phyloP scores from a whole-genome alignment of 768 basidiomycete genomes.

The Panaeolus papilionaceus region DNA sequence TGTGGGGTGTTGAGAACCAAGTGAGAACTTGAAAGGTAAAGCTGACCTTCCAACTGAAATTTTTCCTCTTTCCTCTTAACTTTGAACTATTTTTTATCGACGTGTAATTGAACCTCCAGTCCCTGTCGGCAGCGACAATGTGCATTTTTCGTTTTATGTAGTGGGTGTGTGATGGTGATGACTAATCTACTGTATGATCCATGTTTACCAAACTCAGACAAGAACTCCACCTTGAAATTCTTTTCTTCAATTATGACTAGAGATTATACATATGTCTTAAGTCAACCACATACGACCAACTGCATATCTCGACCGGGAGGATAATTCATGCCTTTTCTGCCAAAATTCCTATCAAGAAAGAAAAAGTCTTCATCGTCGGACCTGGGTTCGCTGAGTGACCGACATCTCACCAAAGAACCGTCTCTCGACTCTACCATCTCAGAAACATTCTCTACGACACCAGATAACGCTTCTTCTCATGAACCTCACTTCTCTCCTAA shows the following conservation, averaged over 20 bases:
- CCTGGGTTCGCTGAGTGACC: not conserved
- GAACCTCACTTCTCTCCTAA: not conserved
- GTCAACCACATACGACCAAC: not conserved
- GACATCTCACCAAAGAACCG: not conserved
- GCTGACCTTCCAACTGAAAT: too few relatives aligned
- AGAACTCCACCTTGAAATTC: not conserved
- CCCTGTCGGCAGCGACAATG: too few relatives aligned
- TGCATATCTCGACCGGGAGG: not conserved
- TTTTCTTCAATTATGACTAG: not conserved
- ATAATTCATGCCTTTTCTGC: not conserved
- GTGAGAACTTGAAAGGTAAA: too few relatives aligned
- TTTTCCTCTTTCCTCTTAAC: too few relatives aligned
- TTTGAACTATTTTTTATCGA: too few relatives aligned
- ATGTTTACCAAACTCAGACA: not conserved
- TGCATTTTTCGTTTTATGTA: too few relatives aligned
- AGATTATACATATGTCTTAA: not conserved
- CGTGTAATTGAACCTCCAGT: too few relatives aligned
- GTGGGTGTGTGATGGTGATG: too few relatives aligned
- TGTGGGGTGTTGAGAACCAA: too few relatives aligned
- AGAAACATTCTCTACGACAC: not conserved
- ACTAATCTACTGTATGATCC: too few relatives aligned
- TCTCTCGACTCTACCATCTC: conserved; percentile 2
- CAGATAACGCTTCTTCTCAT: not conserved
- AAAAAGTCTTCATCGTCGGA: conserved; percentile 1
- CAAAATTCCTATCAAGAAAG: not conserved